These are phyloP conservation scores for Diutina mesorugosa DNA, from an alignment of 1,139 yeast species.

Conservation along the genomic window DNA sequence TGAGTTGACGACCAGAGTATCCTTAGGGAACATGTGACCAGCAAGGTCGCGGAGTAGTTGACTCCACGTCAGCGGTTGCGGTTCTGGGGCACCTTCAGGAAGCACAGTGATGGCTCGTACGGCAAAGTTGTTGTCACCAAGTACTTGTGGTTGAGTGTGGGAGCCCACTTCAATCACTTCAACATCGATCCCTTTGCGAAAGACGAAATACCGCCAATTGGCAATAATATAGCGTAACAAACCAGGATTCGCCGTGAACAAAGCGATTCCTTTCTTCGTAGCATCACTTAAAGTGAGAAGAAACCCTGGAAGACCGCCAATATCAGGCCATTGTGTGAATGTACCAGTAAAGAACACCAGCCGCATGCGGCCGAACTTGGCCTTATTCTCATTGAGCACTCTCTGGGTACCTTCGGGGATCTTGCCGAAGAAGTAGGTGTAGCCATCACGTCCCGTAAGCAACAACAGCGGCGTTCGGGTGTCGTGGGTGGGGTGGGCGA, in stretches of 20 bases:
- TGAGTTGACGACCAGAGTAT: conserved; percentile 22
- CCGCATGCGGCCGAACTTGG: conserved; percentile 42
- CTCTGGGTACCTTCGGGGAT: conserved; percentile 84
- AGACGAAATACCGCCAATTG: conserved; percentile 85
- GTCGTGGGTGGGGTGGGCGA: conserved; percentile 50
- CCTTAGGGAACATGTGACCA: conserved; percentile 39
- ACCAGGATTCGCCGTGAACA: conserved; percentile 23
- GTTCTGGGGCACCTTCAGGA: conserved; percentile 1
- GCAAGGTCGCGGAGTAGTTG: conserved; percentile 16
- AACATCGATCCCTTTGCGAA: conserved; percentile 60
- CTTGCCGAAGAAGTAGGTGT: conserved; percentile 64
- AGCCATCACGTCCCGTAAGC: conserved; percentile 37
- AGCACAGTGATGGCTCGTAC: conserved; percentile 38
- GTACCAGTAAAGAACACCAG: conserved; percentile 68
- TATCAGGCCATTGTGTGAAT: conserved; percentile 48
- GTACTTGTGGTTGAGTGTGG: conserved; percentile 15
- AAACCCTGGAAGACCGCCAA: conserved; percentile 87
- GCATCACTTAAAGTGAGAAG: conserved; percentile 78
- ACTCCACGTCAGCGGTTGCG: background rate
- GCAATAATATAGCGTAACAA: conserved; percentile 44
- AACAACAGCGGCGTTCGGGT: conserved; percentile 42
- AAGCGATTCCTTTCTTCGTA: conserved; percentile 38
- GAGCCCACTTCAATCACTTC: conserved; percentile 21
- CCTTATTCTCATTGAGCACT: conserved; percentile 39
- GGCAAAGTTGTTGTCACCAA: conserved; percentile 38